These are phyloP conservation scores for Cladosporium sp. DNA, from an alignment of 2,329 filamentous ascomycete genomes.

Conservation along the genomic window DNA sequence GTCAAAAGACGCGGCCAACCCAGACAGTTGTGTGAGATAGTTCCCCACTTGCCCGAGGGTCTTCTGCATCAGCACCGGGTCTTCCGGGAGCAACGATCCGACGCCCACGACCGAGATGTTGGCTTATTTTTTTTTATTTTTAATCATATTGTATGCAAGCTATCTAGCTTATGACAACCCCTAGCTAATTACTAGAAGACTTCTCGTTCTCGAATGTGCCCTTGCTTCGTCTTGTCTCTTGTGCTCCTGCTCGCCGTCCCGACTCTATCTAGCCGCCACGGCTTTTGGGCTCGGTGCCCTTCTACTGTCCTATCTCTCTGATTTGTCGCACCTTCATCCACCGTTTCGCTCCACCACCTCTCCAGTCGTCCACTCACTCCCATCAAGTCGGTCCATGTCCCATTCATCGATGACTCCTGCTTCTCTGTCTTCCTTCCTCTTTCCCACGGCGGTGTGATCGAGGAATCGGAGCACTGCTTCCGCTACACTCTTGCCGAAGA, in stretches of 20 bases:
- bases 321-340: not conserved
- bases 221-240: not conserved
- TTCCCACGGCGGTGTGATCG: not conserved
- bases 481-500: not conserved
- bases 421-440: not conserved
- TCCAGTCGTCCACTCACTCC: not conserved
- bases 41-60: not conserved
- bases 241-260: not conserved
- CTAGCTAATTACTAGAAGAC: not conserved
- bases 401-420: not conserved
- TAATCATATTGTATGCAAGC: not conserved
- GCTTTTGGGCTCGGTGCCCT: not conserved
- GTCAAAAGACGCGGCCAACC: not conserved
- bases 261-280: not conserved
- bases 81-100: not conserved
- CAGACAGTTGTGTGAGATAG: not conserved
- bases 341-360: not conserved
- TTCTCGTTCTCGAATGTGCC: not conserved
- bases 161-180: not conserved
- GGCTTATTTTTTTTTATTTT: not conserved
- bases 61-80: not conserved
- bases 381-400: not conserved
- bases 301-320: not conserved
- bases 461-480: not conserved
- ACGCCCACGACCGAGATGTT: not conserved